These are phyloP conservation scores for Curvularia verruculosa DNA, from an alignment of 2,329 filamentous ascomycete species.

Conservation along the genomic window DNA sequence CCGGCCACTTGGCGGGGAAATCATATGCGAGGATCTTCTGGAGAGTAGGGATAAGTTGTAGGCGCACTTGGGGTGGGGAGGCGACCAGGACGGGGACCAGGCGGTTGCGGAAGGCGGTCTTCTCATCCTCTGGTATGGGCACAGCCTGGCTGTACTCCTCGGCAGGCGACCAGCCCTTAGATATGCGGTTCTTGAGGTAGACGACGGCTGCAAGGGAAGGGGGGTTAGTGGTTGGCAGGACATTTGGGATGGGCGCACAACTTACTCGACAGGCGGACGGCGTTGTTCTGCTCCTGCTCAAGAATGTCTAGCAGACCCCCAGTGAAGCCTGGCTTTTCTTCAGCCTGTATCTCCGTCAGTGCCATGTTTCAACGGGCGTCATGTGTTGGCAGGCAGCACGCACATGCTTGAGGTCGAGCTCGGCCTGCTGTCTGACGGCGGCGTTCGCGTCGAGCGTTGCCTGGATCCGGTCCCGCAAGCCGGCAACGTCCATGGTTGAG, in stretches of 20 bases:
- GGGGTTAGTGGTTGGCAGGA: constrained; percentile 29
- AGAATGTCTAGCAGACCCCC: constrained; percentile 90
- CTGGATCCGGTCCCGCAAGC: constrained; percentile 76
- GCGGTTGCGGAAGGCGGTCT: constrained; percentile 82
- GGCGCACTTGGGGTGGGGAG: constrained; percentile 79
- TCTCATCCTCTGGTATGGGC: constrained; percentile 86
- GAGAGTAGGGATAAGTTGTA: constrained; percentile 90
- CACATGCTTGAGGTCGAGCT: constrained; percentile 83
- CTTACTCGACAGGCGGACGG: constrained; percentile 85
- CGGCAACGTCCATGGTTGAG: constrained; percentile 72
- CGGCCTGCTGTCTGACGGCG: constrained; percentile 76
- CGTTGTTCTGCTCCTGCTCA: constrained; percentile 82
- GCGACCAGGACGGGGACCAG: constrained; percentile 87
- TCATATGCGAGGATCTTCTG: constrained; percentile 96
- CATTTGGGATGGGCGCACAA: constrained; percentile 25
- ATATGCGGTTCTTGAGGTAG: constrained; percentile 97
- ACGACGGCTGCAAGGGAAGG: constrained; percentile 75
- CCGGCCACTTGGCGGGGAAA: constrained; percentile 92
- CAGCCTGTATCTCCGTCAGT: constrained; percentile 67
- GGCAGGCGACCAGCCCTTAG: constrained; percentile 82
- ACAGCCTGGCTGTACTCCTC: constrained; percentile 76
- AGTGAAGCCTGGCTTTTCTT: constrained; percentile 87
- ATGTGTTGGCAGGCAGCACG: constrained; percentile 37
- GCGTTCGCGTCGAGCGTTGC: constrained; percentile 77
- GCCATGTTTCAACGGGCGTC: constrained; percentile 14